phyloP scores from a whole-genome alignment of 2,329 filamentous ascomycete species.

The Botryotinia globosa region DNA sequence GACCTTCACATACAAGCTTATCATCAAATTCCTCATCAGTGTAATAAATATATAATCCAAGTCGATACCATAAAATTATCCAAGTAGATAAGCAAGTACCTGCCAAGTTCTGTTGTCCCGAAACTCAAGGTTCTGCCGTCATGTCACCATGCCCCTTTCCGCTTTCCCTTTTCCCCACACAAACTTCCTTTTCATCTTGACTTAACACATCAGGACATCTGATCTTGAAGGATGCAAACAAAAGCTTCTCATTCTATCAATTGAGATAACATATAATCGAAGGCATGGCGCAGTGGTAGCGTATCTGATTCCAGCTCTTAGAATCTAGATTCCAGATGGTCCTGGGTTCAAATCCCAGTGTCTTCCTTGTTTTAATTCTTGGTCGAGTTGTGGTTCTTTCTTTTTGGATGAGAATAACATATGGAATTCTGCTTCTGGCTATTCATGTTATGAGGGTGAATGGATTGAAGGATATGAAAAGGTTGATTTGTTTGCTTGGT shows the following conservation, averaged over 20 bases:
- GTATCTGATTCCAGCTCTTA: conserved; percentile 9
- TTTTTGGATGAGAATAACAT: not conserved
- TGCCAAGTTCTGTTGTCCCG: not conserved
- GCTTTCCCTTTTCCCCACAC: not conserved
- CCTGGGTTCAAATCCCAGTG: conserved; percentile 23
- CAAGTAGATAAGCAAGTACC: not conserved
- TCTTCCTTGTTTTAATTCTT: not conserved
- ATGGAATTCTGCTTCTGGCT: not conserved
- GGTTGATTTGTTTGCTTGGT: not conserved
- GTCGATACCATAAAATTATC: not conserved
- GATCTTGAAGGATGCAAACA: not conserved
- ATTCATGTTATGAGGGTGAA: not conserved
- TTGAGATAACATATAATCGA: not conserved
- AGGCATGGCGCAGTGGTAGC: conserved; percentile 8
- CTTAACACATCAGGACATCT: not conserved
- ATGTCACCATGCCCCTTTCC: not conserved
- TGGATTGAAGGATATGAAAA: not conserved
- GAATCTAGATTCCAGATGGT: conserved; percentile 29
- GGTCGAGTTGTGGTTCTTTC: fast-evolving
- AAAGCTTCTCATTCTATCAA: not conserved
- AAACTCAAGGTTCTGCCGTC: not conserved
- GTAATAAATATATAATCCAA: not conserved
- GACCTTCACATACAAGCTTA: not conserved
- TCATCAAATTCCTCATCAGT: not conserved
- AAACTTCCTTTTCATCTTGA: not conserved